Evolutionary conservation across 2,329 filamentous ascomycete genomes (phyloP).

Genomic region (Colletotrichum coccodes): DNA sequence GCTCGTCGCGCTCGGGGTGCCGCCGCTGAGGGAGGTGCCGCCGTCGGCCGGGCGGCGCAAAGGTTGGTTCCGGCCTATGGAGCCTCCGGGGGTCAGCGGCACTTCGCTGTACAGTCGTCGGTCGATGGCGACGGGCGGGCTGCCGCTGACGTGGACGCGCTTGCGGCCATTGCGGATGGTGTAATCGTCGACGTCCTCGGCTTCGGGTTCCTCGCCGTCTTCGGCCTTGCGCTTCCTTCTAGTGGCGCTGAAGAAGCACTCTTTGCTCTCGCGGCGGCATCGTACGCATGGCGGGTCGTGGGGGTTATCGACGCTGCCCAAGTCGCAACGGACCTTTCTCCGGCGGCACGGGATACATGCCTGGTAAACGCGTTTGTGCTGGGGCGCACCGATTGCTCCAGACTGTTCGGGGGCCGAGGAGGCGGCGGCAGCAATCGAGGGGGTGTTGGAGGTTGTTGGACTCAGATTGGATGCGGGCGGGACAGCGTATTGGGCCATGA

Average conservation of each 20-base stretch:
- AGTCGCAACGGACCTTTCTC: constrained; percentile 70
- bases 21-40: constrained; percentile 33
- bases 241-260: constrained; percentile 96
- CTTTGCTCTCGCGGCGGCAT: constrained; percentile 93
- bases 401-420: constrained; percentile 1
- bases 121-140: constrained; percentile 54
- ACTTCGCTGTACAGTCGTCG: constrained; percentile 59
- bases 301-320: constrained; percentile 88
- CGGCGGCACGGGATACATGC: constrained; percentile 71
- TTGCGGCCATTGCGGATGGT: constrained; percentile 80
- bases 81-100: constrained; percentile 74
- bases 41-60: constrained; percentile 68
- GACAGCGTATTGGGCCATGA: constrained; percentile 40
- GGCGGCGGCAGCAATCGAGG: constrained; percentile 29
- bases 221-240: constrained; percentile 88
- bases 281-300: constrained; percentile 93
- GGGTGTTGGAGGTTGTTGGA: constrained; percentile 31
- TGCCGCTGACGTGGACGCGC: constrained; percentile 62
- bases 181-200: constrained; percentile 68
- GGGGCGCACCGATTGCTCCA: constrained; percentile 36
- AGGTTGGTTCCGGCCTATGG: constrained; percentile 72
- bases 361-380: constrained; percentile 72
- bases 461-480: constrained; percentile 28
- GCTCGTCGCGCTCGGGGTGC: constrained; percentile 44
- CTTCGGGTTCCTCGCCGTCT: constrained; percentile 61